Base-by-base conservation (phyloP, 768 basidiomycete genomes). In the Porphyrellus cyaneotinctus region DNA sequence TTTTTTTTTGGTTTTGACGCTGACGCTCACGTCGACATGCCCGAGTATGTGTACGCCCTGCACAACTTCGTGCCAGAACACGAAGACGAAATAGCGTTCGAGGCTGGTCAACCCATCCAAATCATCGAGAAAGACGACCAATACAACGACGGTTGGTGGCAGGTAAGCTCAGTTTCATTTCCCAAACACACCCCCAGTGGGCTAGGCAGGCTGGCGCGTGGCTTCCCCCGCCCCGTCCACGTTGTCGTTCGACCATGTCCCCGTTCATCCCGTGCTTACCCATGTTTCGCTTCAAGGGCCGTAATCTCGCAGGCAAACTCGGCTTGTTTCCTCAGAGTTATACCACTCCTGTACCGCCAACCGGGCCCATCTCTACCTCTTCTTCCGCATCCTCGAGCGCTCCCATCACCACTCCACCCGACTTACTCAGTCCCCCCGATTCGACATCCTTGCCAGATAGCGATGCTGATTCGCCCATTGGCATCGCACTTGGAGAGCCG, bases 61-160 rank as follows among this genome's bases (percentile, higher is more conserved):
- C 91, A 95, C 66, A 86, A 88, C 61, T 98, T 97, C 61, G 62
- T 72, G 5, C 95, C 97, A 4, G 94, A 99, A 74, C 83, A 97
- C 70, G 89, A 90, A 47, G 97, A 99, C 70, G 97, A 99, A 72
- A 80, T 98, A 35, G 62, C 83, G 1, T 97, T 98, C 67, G 76
- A 73, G 38, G 85, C 84, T 5, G 95, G 95, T 2, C 92, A 98
- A 59, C 76, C 81, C 51, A 91, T 98, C 60, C 86, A 91, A 64
- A 84, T 99, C 26, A 52, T 97, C 37, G 95, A 98, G 74, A 91
- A 83, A 72, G 97, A 98, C 65, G 97, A 98, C 58, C 71, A 82
- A 52, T 98, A 90, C 66, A 82, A 82, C 18, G 97, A 99, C 70
- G 97, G 95, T 17, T 98, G 97, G 97, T 98, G 92, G 92, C 79